phyloP scores from a whole-genome alignment of 2,329 filamentous ascomycete genomes.

The Lecanicillium sp. region DNA sequence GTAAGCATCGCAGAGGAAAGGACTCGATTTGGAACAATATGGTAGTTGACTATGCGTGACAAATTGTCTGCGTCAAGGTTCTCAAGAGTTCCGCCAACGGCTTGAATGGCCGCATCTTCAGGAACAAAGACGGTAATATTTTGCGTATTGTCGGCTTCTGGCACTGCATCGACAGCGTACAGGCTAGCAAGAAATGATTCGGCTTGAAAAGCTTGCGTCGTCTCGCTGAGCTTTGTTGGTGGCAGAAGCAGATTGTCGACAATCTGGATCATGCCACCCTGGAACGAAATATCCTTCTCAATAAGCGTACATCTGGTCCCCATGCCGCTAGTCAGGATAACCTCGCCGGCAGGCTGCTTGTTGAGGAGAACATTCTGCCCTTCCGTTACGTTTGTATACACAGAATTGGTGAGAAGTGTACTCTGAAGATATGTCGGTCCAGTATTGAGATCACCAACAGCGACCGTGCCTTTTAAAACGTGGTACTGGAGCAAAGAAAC shows the following conservation, averaged over 20 bases:
- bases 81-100: constrained; percentile 42
- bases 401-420: constrained; percentile 32
- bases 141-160: constrained; percentile 30
- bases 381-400: constrained; percentile 39
- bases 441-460: constrained; percentile 24
- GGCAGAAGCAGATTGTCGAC: constrained; percentile 43
- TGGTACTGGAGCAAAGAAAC: constrained; percentile 53
- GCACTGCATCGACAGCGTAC: constrained; percentile 23
- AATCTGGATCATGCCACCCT: constrained; percentile 42
- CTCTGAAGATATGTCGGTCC: constrained; percentile 30
- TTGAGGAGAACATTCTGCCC: constrained; percentile 40
- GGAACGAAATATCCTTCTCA: constrained; percentile 36
- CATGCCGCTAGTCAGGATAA: constrained; percentile 41
- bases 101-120: constrained; percentile 49
- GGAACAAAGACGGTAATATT: constrained; percentile 57
- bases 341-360: constrained; percentile 31
- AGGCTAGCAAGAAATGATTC: constrained; percentile 30
- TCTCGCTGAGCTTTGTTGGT: constrained; percentile 37
- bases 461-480: constrained; percentile 44
- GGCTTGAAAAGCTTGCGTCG: constrained; percentile 38
- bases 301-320: constrained; percentile 34
- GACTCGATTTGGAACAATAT: constrained; percentile 50
- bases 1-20: constrained; percentile 38
- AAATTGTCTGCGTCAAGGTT: constrained; percentile 40
- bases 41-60: constrained; percentile 50